Base-by-base conservation (phyloP, 768 basidiomycete genomes). In the Tulasnella sp. region DNA sequence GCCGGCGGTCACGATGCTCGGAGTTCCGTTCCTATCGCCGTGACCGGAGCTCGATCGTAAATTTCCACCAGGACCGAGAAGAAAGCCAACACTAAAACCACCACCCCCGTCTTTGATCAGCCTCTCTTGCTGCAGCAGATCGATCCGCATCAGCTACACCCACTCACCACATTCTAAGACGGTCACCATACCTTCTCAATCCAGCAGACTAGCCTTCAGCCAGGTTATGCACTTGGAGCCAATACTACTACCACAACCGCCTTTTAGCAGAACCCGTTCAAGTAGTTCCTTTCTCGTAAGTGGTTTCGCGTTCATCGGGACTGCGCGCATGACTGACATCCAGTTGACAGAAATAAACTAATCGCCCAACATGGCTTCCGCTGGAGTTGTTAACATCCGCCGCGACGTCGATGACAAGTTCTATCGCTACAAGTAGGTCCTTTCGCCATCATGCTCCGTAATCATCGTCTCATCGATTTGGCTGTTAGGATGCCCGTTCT, bases 341-440 rank as follows among this genome's bases (percentile, higher is more conserved):
- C 31, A 16, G 62, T 36, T 36, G 31, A 46, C 58, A 80, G 52
- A 77, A 80, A 80, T 77, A 75, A 71, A 78, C 24, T 40, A 78
- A 82, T 81, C 86, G 87, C 89, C 90, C 93, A 95, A 84, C 85
- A 97, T 96, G 94, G 94, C 95, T 80, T 80, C 76, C 80, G 85
- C 91, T 85, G 91, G 91, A 86, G 88, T 92, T 85, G 95, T 97
- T 79, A 97, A 97, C 88, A 93, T 97, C 84, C 93, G 95, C 87
- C 94, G 95, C 83, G 95, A 97, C 87, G 94, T 97, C 88, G 94
- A 96, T 87, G 84, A 97, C 89, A 95, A 95, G 86, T 97, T 96
- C 85, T 97, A 97, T 86, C 95, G 95, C 82, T 96, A 96, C 89
- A 82, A 81, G 90, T 86, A 14, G 9, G 76, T 62, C 18, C 7